These are phyloP conservation scores for Zygosaccharomyces bailii DNA, from an alignment of 805 yeast species.

Conservation along the genomic window DNA sequence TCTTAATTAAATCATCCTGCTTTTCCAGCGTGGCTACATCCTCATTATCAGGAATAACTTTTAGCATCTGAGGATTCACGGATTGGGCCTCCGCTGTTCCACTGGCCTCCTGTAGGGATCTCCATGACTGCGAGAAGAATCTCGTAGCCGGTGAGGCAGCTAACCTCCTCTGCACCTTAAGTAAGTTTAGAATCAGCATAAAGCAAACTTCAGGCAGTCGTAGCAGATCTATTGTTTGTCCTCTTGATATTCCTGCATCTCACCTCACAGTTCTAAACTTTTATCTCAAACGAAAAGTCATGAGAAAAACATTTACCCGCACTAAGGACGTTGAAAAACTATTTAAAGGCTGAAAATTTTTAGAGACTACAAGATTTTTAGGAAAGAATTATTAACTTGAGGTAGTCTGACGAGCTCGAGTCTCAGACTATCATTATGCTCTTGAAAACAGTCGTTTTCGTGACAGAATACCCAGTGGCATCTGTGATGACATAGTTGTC, in stretches of 20 bases:
- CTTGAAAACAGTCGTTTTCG: constrained; percentile 7
- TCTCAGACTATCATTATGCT: not conserved
- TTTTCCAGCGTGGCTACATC: constrained; percentile 71
- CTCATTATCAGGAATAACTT: constrained; percentile 42
- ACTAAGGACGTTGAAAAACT: not conserved
- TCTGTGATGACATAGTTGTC: constrained; percentile 39
- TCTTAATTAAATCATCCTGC: constrained; percentile 67
- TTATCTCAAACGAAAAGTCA: not conserved
- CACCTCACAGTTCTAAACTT: not conserved
- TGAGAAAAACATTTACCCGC: constrained; percentile 8
- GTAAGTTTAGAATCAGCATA: constrained; percentile 5
- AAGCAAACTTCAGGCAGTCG: not conserved
- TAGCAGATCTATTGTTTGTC: not conserved
- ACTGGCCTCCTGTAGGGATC: constrained; percentile 11
- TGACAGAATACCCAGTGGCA: constrained; percentile 7
- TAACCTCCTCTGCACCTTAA: constrained; percentile 6
- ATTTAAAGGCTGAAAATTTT: constrained; percentile 6
- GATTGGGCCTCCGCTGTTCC: constrained; percentile 3
- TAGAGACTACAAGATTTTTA: not conserved
- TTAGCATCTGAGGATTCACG: constrained; percentile 28
- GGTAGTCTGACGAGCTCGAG: not conserved
- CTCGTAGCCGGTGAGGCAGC: constrained; percentile 7
- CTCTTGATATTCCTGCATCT: not conserved
- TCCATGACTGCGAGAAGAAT: constrained; percentile 10
- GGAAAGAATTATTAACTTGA: not conserved